phyloP scores from a whole-genome alignment of 2,329 filamentous ascomycete species.

The Chrysoporthe deuterocubensis region DNA sequence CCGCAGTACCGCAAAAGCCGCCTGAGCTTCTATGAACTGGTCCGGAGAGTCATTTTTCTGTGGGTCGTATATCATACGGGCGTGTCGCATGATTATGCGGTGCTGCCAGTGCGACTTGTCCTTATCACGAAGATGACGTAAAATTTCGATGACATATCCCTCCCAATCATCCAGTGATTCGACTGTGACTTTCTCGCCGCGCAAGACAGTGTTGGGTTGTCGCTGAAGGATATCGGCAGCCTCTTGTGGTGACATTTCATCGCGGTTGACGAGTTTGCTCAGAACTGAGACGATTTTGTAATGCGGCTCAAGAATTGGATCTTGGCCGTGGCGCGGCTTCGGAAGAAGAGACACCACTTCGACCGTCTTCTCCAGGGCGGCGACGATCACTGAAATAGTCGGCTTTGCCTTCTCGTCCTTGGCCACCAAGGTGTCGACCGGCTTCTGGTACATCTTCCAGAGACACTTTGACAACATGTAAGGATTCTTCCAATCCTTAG shows the following conservation, averaged over 20 bases:
- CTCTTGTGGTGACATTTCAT: slow-evolving; percentile 52
- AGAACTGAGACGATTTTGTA: slow-evolving; percentile 86
- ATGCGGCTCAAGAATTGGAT: slow-evolving; percentile 87
- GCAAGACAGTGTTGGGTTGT: slow-evolving; percentile 58
- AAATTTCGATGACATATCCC: slow-evolving; percentile 55
- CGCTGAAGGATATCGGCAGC: slow-evolving; percentile 58
- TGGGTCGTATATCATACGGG: slow-evolving; percentile 58
- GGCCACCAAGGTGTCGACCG: slow-evolving; percentile 46
- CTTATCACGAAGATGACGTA: slow-evolving; percentile 63
- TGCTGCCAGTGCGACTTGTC: slow-evolving; percentile 97
- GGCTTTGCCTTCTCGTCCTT: slow-evolving; percentile 47
- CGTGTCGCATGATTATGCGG: slow-evolving; percentile 79
- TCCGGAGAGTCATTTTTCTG: slow-evolving; percentile 39
- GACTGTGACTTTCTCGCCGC: slow-evolving; percentile 50
- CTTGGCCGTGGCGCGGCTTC: slow-evolving; percentile 61
- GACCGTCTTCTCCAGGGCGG: slow-evolving; percentile 55
- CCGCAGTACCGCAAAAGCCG: slow-evolving; percentile 77
- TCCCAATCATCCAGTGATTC: slow-evolving; percentile 68
- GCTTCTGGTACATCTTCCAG: slow-evolving; percentile 66
- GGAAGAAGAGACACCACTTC: slow-evolving; percentile 55
- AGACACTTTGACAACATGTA: slow-evolving; percentile 67
- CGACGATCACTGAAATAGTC: slow-evolving; percentile 48
- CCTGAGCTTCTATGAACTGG: slow-evolving; percentile 70
- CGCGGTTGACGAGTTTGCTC: slow-evolving; percentile 74
- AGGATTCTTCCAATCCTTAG: slow-evolving; percentile 62